phyloP scores from a whole-genome alignment of 139 green algal genomes.

The Closterium sp. region DNA sequence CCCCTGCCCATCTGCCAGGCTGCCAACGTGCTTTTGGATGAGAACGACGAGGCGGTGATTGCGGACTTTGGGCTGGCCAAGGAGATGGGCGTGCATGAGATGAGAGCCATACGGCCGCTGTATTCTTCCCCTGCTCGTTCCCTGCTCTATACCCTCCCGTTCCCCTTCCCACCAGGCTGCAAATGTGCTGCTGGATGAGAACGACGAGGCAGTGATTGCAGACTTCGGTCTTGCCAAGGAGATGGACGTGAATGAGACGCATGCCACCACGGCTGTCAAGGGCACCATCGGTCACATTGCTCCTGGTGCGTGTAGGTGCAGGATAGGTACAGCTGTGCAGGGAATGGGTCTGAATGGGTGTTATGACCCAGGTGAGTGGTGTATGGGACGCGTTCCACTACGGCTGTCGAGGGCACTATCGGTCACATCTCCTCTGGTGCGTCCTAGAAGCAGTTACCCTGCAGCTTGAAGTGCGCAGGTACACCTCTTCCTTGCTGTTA shows the following conservation, averaged over 20 bases:
- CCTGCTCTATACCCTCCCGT: no score
- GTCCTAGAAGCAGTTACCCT: no score
- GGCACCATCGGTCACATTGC: constrained; percentile 33
- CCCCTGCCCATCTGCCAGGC: no score
- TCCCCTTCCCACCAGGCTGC: background rate
- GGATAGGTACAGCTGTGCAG: no score
- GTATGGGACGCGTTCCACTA: constrained; percentile 31
- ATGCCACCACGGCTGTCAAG: constrained; percentile 26
- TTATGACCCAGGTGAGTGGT: no score
- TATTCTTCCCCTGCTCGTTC: no score
- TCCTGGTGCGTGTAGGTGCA: constrained; percentile 7
- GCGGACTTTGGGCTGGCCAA: constrained; percentile 36
- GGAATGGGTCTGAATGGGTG: background rate
- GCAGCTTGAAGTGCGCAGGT: no score
- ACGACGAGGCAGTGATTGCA: constrained; percentile 6
- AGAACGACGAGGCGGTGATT: no score
- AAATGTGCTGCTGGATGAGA: constrained; percentile 32
- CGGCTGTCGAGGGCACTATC: constrained; percentile 15
- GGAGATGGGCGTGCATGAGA: constrained; percentile 3
- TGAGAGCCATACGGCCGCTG: no score
- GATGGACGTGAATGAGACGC: constrained; percentile 18
- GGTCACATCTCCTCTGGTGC: constrained; percentile 22
- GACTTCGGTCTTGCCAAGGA: constrained; percentile 36
- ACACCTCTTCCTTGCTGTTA: no score
- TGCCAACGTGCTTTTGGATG: constrained; percentile 29